Percentiles rank a stretch among this genome's conserved stretches.
Evolutionary conservation across 2,329 filamentous ascomycete genomes (phyloP).

Genomic region (Colletotrichum scovillei): DNA sequence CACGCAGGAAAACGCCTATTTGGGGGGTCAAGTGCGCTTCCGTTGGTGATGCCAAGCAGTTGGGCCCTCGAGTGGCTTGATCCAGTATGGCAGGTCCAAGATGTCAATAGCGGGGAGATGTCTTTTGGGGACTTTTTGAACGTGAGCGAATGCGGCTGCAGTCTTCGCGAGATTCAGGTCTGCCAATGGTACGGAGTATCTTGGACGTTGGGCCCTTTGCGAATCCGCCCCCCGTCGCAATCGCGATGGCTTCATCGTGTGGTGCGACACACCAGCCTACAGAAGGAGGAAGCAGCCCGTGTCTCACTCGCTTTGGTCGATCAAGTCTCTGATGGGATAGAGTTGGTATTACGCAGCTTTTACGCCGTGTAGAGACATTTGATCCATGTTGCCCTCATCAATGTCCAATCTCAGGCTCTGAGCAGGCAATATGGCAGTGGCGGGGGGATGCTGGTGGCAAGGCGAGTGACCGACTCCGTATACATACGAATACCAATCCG

Average conservation of each 20-base stretch:
- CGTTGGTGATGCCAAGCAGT: background rate
- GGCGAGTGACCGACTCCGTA: background rate
- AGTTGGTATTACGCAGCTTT: background rate
- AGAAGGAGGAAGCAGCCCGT: background rate
- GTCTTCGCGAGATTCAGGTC: background rate
- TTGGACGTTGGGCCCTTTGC: background rate
- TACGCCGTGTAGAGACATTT: background rate
- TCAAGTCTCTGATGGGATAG: background rate
- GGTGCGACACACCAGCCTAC: conserved; percentile 17
- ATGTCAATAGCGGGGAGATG: background rate
- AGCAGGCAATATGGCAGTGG: background rate
- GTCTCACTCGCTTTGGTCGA: background rate
- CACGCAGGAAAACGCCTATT: background rate
- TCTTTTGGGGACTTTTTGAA: conserved; percentile 9
- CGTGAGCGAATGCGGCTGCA: background rate
- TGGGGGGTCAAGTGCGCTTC: background rate
- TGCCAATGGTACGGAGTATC: background rate
- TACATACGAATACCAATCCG: background rate
- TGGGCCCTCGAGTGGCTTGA: conserved; percentile 2
- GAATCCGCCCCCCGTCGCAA: background rate
- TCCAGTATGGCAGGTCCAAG: conserved; percentile 9
- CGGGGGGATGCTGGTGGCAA: conserved; percentile 22
- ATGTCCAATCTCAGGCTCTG: background rate
- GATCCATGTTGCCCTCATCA: background rate
- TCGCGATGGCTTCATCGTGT: conserved; percentile 24